Evolutionary conservation across 2,329 filamentous ascomycete species (phyloP).

Genomic region (Stagonosporopsis tanaceti): DNA sequence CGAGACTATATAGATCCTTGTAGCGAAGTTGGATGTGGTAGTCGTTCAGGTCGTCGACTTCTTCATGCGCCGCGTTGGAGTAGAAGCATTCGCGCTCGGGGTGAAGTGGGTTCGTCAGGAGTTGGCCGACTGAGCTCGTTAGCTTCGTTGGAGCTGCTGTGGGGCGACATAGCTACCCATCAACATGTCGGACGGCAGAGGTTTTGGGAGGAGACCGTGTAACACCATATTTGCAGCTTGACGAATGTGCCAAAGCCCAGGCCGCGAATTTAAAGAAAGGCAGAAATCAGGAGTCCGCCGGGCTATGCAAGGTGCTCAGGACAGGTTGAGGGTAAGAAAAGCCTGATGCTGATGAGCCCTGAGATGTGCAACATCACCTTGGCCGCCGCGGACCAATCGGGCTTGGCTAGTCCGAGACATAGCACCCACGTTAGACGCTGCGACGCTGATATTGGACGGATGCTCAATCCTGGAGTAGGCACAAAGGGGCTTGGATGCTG

Average conservation of each 20-base stretch:
- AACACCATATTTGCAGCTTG: constrained; percentile 38
- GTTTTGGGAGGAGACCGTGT: constrained; percentile 48
- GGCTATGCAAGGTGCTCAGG: constrained; percentile 8
- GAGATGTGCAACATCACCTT: constrained; percentile 15
- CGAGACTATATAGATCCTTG: constrained; percentile 49
- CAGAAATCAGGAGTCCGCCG: background rate
- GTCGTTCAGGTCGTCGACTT: constrained; percentile 50
- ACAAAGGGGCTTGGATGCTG: background rate
- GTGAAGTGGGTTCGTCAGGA: constrained; percentile 48
- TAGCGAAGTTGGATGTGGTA: constrained; percentile 51
- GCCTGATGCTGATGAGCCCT: constrained; percentile 13
- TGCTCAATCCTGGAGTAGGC: background rate
- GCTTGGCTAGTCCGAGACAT: constrained; percentile 9
- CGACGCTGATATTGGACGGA: constrained; percentile 17
- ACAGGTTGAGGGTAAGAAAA: constrained; percentile 8
- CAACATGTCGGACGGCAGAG: constrained; percentile 45
- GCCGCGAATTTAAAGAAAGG: constrained; percentile 1
- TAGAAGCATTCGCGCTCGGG: constrained; percentile 49
- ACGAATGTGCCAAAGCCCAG: background rate
- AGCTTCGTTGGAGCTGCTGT: constrained; percentile 13
- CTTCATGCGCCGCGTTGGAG: constrained; percentile 41
- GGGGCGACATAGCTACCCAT: constrained; percentile 15
- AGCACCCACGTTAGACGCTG: constrained; percentile 17
- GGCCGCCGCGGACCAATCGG: constrained; percentile 1
- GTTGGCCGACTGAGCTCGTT: constrained; percentile 43